A percentile compares a stretch with the other conserved stretches of the same genome.
These are phyloP conservation scores for Podosphaera xanthii DNA, from an alignment of 2,329 filamentous ascomycete species.

Conservation along the genomic window DNA sequence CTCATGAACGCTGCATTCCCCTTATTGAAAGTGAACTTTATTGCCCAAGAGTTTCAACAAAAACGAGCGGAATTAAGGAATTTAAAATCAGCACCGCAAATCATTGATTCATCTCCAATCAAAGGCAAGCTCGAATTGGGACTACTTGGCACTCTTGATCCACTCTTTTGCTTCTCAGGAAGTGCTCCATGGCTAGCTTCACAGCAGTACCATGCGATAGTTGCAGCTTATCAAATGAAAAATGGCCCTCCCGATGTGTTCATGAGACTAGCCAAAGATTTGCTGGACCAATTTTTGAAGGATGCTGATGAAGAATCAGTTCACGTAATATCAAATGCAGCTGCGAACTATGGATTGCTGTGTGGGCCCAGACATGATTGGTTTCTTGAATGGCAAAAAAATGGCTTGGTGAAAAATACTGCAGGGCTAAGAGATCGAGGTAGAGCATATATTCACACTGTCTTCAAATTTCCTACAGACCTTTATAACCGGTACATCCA, in stretches of 20 bases:
- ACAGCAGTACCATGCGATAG: neutral
- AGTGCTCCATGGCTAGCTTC: neutral
- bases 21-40: neutral
- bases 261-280: neutral
- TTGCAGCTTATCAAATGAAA: neutral
- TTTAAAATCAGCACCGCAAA: neutral
- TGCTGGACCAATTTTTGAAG: constrained; percentile 23
- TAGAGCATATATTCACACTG: constrained; percentile 26
- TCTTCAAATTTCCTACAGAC: constrained; percentile 12
- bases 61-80: neutral
- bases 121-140: neutral
- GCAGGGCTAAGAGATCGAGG: constrained; percentile 17
- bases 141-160: neutral
- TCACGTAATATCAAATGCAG: constrained; percentile 26
- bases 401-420: neutral
- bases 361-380: constrained; percentile 1
- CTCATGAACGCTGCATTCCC: constrained; percentile 33
- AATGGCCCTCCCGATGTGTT: neutral
- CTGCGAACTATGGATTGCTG: constrained; percentile 19
- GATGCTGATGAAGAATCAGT: constrained; percentile 26
- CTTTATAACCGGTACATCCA: neutral
- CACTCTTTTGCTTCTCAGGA: neutral
- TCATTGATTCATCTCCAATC: neutral
- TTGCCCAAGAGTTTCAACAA: neutral
- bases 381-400: constrained; percentile 20